Evolutionary conservation across 1,284 basidiomycete genomes (phyloP).

Genomic region (Leucoagaricus sp.): DNA sequence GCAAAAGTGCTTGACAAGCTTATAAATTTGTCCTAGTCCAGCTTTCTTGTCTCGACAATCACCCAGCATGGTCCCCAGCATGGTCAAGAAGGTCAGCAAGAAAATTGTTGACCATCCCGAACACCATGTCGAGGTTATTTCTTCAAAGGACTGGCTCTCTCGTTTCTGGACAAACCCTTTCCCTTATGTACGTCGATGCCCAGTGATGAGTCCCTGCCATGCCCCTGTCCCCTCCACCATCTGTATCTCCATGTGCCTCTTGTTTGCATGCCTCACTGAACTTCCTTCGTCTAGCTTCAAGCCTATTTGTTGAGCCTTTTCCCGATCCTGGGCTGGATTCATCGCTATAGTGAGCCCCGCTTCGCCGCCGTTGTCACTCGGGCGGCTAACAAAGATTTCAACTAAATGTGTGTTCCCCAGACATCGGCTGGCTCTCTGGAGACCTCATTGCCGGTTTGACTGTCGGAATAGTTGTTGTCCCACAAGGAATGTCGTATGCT

Average conservation of each 20-base stretch:
- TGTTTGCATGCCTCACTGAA: constrained; percentile 9
- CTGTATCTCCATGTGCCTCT: not conserved
- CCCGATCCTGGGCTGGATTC: constrained; percentile 83
- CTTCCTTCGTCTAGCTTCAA: constrained; percentile 43
- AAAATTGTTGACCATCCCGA: constrained; percentile 63
- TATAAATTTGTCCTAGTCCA: no score
- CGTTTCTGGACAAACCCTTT: constrained; percentile 44
- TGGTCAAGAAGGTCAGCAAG: constrained; percentile 53
- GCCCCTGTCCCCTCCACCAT: constrained; percentile 9
- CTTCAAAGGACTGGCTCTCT: constrained; percentile 54
- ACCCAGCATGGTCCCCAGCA: not conserved
- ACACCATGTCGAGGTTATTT: constrained; percentile 54
- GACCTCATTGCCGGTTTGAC: constrained; percentile 90
- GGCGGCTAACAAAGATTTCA: constrained; percentile 1
- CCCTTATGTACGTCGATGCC: constrained; percentile 42
- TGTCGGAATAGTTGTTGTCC: constrained; percentile 89
- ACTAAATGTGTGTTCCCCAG: constrained; percentile 33
- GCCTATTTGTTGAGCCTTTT: constrained; percentile 74
- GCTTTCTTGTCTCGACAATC: no score
- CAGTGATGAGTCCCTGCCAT: not conserved
- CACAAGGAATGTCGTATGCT: constrained; percentile 87
- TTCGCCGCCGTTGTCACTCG: constrained; percentile 9
- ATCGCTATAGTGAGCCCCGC: constrained; percentile 71
- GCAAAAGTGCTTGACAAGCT: not conserved
- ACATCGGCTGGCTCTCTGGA: constrained; percentile 72